A percentile compares a stretch with the other conserved stretches of the same genome.
These are phyloP conservation scores for Ascochyta pisi DNA, from an alignment of 2,329 filamentous ascomycete genomes.

Conservation along the genomic window DNA sequence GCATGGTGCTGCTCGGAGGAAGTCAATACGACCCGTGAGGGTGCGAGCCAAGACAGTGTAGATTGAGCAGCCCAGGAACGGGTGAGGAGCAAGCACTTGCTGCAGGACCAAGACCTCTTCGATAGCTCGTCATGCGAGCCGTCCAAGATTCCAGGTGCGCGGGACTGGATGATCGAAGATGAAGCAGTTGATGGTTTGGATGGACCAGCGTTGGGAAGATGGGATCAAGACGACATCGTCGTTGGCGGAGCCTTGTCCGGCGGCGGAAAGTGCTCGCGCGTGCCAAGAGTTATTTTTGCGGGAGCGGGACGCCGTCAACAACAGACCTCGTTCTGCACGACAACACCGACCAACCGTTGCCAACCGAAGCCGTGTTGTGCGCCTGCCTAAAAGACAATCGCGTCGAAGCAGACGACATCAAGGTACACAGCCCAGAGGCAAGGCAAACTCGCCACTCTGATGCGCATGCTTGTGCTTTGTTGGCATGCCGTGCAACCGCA, in stretches of 20 bases:
- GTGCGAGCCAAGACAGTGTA: conserved; percentile 5
- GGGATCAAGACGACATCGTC: not conserved
- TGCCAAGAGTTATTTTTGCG: not conserved
- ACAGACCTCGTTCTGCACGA: not conserved
- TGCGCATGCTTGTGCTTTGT: not conserved
- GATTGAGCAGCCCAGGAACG: not conserved
- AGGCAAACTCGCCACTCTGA: not conserved
- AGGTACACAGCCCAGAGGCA: not conserved
- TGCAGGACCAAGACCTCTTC: conserved; percentile 19
- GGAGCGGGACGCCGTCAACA: conserved; percentile 7
- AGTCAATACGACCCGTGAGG: not conserved
- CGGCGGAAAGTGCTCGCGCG: not conserved
- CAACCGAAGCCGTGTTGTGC: conserved; percentile 5
- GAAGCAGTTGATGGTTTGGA: not conserved
- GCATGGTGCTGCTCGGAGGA: conserved; percentile 8
- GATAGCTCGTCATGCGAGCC: conserved; percentile 9
- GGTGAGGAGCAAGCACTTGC: conserved; percentile 15
- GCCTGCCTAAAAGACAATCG: conserved; percentile 17
- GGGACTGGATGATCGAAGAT: not conserved
- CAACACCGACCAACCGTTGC: conserved; percentile 9
- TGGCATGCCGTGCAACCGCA: not conserved
- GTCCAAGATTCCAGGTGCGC: conserved; percentile 1
- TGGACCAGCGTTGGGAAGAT: not conserved
- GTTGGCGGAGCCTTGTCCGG: not conserved
- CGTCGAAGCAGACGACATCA: conserved; percentile 1